These are phyloP conservation scores for Candida glucosophila DNA, from an alignment of 1,139 yeast species.

Conservation along the genomic window DNA sequence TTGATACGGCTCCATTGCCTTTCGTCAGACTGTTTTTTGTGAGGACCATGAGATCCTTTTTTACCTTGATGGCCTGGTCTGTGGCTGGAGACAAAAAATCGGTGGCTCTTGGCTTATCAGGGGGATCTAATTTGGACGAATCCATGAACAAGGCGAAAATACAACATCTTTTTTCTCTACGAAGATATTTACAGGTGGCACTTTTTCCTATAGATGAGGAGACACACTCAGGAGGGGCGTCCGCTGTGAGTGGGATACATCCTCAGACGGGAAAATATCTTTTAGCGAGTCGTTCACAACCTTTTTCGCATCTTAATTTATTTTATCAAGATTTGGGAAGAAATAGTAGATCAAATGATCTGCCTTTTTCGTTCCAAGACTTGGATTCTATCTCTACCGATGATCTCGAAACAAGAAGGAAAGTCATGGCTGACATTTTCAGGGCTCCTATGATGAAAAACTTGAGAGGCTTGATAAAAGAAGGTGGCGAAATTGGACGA, in stretches of 20 bases:
- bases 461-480: constrained; percentile 45
- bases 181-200: constrained; percentile 32
- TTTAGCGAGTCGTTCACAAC: constrained; percentile 47
- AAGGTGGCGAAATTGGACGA: constrained; percentile 71
- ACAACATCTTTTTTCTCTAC: constrained; percentile 36
- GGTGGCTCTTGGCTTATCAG: constrained; percentile 37
- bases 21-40: constrained; percentile 51
- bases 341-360: too few relatives aligned
- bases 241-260: constrained; percentile 19
- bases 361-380: constrained; percentile 21
- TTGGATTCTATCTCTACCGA: constrained; percentile 34
- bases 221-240: constrained; percentile 3
- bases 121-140: constrained; percentile 34
- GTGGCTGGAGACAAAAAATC: constrained; percentile 33
- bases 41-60: constrained; percentile 48
- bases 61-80: constrained; percentile 58
- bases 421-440: constrained; percentile 48
- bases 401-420: constrained; percentile 56
- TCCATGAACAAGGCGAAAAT: constrained; percentile 30
- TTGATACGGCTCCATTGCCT: constrained; percentile 38
- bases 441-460: constrained; percentile 42
- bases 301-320: constrained; percentile 50
- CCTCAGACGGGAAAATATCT: constrained; percentile 43
- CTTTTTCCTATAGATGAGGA: constrained; percentile 14
- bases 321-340: too few relatives aligned